Evolutionary conservation across 176 grass and related monocot species (phyloP).

Genomic region (Ampelocalamus luodianensis): DNA sequence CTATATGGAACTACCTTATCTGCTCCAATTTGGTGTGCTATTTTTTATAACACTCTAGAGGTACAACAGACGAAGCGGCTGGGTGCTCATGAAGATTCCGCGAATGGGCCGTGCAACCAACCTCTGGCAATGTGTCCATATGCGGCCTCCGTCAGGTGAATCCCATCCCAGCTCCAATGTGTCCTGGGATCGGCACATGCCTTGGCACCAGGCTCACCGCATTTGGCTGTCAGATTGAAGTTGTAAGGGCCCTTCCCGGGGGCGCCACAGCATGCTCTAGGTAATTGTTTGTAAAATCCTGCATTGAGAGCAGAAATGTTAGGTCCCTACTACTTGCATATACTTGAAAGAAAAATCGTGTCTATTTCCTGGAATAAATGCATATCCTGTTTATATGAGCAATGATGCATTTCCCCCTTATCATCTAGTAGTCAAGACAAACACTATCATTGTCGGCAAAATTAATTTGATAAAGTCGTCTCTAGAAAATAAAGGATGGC

Average conservation of each 20-base stretch:
- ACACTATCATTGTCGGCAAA: background rate
- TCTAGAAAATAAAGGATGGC: background rate
- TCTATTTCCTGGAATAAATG: background rate
- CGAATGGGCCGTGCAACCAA: conserved; percentile 77
- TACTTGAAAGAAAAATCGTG: background rate
- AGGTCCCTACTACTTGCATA: conserved; percentile 21
- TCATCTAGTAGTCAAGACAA: background rate
- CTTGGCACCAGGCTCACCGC: conserved; percentile 61
- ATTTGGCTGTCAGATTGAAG: conserved; percentile 84
- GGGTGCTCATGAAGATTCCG: conserved; percentile 50
- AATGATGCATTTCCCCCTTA: background rate
- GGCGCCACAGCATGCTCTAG: conserved; percentile 79
- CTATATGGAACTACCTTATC: conserved; percentile 33
- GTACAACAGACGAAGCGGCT: background rate
- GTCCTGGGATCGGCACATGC: conserved; percentile 60
- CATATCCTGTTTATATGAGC: background rate
- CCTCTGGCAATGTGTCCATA: conserved; percentile 78
- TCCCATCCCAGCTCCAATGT: conserved; percentile 95
- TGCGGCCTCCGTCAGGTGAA: conserved; percentile 80
- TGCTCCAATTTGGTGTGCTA: conserved; percentile 30
- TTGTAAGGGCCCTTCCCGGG: conserved; percentile 64
- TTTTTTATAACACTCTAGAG: conserved; percentile 34
- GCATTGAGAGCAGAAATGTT: conserved; percentile 16
- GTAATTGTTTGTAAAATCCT: conserved; percentile 72
- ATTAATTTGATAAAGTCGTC: background rate